Evolutionary conservation across 306 rosid species (phyloP).

Genomic region (Casuarina equisetifolia): DNA sequence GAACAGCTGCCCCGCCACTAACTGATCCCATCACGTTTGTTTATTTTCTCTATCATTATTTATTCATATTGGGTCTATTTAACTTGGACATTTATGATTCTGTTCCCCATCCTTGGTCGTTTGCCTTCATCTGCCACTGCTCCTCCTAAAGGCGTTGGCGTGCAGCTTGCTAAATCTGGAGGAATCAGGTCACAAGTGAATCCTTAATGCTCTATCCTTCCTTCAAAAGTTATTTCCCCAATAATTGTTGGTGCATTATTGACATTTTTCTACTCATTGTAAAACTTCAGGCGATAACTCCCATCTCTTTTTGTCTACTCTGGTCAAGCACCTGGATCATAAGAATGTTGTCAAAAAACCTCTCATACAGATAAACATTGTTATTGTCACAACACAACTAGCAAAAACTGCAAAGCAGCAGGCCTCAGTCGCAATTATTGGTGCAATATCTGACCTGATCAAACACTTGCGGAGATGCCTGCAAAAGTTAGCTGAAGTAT

Average conservation of each 20-base stretch:
- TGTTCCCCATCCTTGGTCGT: no score
- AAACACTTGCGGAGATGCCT: conserved; percentile 81
- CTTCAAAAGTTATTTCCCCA: not conserved
- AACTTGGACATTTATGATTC: no score
- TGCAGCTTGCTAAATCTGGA: conserved; percentile 19
- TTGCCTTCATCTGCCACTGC: no score
- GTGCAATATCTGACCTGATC: conserved; percentile 75
- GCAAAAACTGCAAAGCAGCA: conserved; percentile 66
- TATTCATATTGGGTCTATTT: no score
- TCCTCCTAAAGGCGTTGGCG: no score
- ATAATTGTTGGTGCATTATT: not conserved
- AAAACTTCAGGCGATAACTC: conserved; percentile 69
- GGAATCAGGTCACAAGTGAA: conserved; percentile 70
- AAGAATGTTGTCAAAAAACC: conserved; percentile 77
- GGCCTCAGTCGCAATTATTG: conserved; percentile 59
- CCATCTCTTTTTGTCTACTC: conserved; percentile 68
- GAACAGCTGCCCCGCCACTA: no score
- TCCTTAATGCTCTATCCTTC: conserved; percentile 9
- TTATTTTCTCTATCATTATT: no score
- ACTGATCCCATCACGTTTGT: no score
- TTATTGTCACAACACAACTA: conserved; percentile 61
- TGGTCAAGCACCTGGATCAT: conserved; percentile 98
- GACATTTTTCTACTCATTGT: conserved; percentile 23
- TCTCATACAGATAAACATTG: conserved; percentile 58
- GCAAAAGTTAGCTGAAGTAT: conserved; percentile 57